Evolutionary conservation across 345 rosid species (phyloP), one percentile per base, ranked within the genome.

Genomic region (Cardamine occulta): DNA sequence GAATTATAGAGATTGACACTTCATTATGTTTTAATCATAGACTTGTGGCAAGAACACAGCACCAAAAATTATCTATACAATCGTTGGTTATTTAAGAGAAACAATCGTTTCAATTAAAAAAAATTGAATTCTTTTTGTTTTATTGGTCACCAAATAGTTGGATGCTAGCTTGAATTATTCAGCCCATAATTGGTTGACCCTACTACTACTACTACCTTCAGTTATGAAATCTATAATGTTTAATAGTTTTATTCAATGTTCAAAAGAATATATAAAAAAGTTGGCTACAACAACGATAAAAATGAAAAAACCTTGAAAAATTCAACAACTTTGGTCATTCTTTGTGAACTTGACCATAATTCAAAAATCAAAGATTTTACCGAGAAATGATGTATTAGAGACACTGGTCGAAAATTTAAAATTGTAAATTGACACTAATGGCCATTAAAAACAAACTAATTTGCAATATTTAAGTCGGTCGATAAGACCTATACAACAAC

Each of bases 1-100:
- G 40, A 78, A 73, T 72, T 57, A 77, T 57, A 71, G 48, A 71
- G 72, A 14, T 37, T 64, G 61, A 49, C 60, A 48, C 67, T 64
- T 35, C 80, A 64, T 65, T 56, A 3, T 56, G 45, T 28, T 53
- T 52, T 63, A 71, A 77, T 77, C 76, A 57, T 65, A 32, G 14
- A 58, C 6, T 56, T 64, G 26, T 75, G 58, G 53, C 67, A 37
- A 35, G 57, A 64, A 28, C 63, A 48, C 76, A 65, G 61, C 72
- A 28, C 35, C 61, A 17, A 11, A 48, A 15, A 2, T 2, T 6
- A 58, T 17, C 1, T 29, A n/a, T 12, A 4, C 2, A 2, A 17
- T 32, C 15, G 31, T 57, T 58, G 8, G 8, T 58, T 32, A 58
- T 9, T 58, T 17, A 58, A 32, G 8, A 17, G 2, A 17, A 58